A percentile compares a stretch with the other conserved stretches of the same genome.
Evolutionary conservation across 1,284 basidiomycete genomes (phyloP).

Genomic region (Cryptococcus floricola): DNA sequence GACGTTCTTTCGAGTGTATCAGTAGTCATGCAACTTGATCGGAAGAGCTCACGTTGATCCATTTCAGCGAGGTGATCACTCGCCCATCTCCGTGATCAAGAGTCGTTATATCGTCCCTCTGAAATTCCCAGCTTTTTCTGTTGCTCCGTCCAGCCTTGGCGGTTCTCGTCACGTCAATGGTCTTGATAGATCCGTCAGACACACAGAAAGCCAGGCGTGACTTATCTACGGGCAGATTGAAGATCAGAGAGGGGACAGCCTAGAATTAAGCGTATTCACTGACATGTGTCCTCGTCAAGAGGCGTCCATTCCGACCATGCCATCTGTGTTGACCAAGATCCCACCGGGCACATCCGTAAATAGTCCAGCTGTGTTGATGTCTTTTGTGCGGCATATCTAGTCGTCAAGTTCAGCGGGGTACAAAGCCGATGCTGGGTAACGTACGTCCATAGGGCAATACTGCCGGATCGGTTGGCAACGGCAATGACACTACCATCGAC

Average conservation of each 20-base stretch:
- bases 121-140: too few species aligned
- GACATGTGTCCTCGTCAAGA: constrained; percentile 17
- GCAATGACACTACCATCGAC: constrained; percentile 38
- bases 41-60: constrained; percentile 29
- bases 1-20: constrained; percentile 20
- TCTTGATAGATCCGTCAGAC: constrained; percentile 25
- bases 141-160: too few species aligned
- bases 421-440: neutral
- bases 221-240: constrained; percentile 9
- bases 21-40: neutral
- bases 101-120: too few species aligned
- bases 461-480: constrained; percentile 29
- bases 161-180: neutral
- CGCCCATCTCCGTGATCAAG: neutral
- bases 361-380: too few species aligned
- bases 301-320: constrained; percentile 33
- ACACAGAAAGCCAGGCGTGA: constrained; percentile 23
- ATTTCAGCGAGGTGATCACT: constrained; percentile 25
- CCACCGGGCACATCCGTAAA: too few species aligned
- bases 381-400: too few species aligned
- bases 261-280: neutral
- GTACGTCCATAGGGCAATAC: constrained; percentile 34
- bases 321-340: constrained; percentile 2
- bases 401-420: neutral
- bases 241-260: too few species aligned